Evolutionary conservation across 768 basidiomycete genomes (phyloP).

Genomic region (Tricholoma sp.): DNA sequence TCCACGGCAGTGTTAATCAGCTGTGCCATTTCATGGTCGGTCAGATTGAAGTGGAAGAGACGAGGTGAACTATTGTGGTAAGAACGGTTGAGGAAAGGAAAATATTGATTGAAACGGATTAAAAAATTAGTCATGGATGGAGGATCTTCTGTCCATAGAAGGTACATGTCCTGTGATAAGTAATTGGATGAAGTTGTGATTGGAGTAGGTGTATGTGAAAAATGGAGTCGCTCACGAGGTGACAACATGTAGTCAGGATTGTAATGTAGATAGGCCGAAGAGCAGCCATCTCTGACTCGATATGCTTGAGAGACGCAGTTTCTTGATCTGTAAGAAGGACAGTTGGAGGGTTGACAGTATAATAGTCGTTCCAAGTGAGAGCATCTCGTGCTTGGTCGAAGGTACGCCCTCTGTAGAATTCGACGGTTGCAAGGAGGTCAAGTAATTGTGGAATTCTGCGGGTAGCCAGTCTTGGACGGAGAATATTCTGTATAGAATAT

Average conservation of each 20-base stretch:
- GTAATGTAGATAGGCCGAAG: slow-evolving; percentile 28
- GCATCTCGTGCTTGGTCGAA: slow-evolving; percentile 21
- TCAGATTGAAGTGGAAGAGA: slow-evolving; percentile 23
- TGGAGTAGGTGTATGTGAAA: not conserved
- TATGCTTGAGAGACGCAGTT: slow-evolving; percentile 12
- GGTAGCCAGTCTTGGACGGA: slow-evolving; percentile 19
- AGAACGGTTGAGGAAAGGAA: slow-evolving; percentile 24
- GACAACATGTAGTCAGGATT: slow-evolving; percentile 23
- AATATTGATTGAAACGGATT: slow-evolving; percentile 37
- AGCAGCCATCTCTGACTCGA: slow-evolving; percentile 9
- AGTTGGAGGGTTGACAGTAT: slow-evolving; percentile 14
- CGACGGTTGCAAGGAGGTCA: slow-evolving; percentile 29
- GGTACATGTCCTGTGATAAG: slow-evolving; percentile 27
- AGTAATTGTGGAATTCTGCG: slow-evolving; percentile 28
- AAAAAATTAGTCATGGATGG: slow-evolving; percentile 28
- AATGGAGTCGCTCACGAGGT: slow-evolving; percentile 19
- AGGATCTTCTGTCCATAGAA: slow-evolving; percentile 22
- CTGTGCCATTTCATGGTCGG: slow-evolving; percentile 15
- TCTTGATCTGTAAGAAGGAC: slow-evolving; percentile 15
- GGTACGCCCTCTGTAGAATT: slow-evolving; percentile 28
- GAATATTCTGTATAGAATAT: slow-evolving; percentile 27
- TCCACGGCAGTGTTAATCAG: slow-evolving; percentile 12
- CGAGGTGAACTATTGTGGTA: slow-evolving; percentile 14
- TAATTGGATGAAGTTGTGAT: not conserved
- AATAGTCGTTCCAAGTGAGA: slow-evolving; percentile 23